Base-by-base conservation (phyloP, 2,329 filamentous ascomycete genomes). In the Diaporthe sp. region DNA sequence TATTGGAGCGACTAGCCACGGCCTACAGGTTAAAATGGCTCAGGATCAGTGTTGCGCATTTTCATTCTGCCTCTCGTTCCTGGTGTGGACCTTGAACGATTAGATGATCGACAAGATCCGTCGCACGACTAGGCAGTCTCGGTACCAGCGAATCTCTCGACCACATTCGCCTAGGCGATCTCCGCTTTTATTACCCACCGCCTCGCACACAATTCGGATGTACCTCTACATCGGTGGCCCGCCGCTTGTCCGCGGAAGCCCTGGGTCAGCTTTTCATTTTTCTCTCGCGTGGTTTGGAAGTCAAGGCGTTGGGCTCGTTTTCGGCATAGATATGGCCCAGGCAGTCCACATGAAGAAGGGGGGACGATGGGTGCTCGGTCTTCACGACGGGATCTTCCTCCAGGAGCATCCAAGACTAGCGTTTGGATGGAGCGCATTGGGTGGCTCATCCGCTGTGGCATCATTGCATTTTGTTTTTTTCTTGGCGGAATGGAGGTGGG, bases 241-340 rank as follows among this genome's bases (percentile, higher is more conserved):
- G 65, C 56, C 65, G 53, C 44, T 47, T 50, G 32, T 25, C 30
- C 47, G 70, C 56, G 22, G 53, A 27, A 39, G 35, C 56, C 22
- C 19, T 35, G 74, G 66, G 55, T 53, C 42, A 25, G 30, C 42
- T 63, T 71, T 73, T 73, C 71, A 51, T 71, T 65, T 51, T 59
- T 44, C 51, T 69, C 22, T 72, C 39, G 44, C 47, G 42, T 50
- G 58, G 53, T 69, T 70, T 47, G 71, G 59, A 68, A 44, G 35
- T 59, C 50, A 44, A 32, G 74, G 74, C 71, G 74, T 73, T 73
- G 53, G 72, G 44, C 61, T 63, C 55, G 22, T 44, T 58, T 65
- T 37, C 72, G 66, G 66, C 68, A 75, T 75, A 75, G 71, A 75
- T 70, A 65, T 75, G 30, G 56, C 65, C 59, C 56, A 17, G 56